Conservation (phyloP, 179 eudicot species). For the Nepenthes alata region DNA sequence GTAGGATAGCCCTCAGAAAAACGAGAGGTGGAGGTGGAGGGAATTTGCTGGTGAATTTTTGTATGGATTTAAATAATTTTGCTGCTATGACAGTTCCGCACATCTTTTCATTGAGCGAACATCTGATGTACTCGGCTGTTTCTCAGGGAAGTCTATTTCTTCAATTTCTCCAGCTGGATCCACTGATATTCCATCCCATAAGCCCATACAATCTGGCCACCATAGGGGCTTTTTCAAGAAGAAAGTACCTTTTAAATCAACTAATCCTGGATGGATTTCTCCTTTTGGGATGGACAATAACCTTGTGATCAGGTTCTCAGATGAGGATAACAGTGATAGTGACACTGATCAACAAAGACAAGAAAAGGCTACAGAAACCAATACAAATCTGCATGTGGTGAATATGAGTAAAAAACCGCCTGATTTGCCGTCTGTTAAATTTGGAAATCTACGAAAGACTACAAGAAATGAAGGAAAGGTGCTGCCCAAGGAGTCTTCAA, state of each 20-base stretch:
- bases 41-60: no score
- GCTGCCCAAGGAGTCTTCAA: conserved; percentile 26
- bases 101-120: conserved; percentile 5
- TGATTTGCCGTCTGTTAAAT: conserved; percentile 19
- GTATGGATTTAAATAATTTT: not conserved
- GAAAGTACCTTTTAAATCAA: conserved; percentile 25
- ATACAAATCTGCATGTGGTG: conserved; percentile 11
- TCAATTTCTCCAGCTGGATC: conserved; percentile 13
- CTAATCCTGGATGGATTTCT: conserved; percentile 19
- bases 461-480: conserved; percentile 20
- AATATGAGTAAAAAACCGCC: conserved; percentile 22
- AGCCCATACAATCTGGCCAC: conserved; percentile 11
- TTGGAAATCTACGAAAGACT: conserved; percentile 13
- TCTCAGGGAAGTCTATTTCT: conserved; percentile 23
- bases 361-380: conserved; percentile 10
- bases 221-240: conserved; percentile 28
- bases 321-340: conserved; percentile 64
- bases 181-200: conserved; percentile 14
- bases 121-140: conserved; percentile 5
- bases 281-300: conserved; percentile 15
- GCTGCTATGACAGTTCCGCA: not conserved
- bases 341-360: conserved; percentile 34
- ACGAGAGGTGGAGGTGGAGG: no score
- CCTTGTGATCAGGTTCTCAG: conserved; percentile 67
- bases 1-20: no score